These are phyloP conservation scores for Macrotyloma uniflorum DNA, from an alignment of 306 rosid genomes.

Conservation along the genomic window DNA sequence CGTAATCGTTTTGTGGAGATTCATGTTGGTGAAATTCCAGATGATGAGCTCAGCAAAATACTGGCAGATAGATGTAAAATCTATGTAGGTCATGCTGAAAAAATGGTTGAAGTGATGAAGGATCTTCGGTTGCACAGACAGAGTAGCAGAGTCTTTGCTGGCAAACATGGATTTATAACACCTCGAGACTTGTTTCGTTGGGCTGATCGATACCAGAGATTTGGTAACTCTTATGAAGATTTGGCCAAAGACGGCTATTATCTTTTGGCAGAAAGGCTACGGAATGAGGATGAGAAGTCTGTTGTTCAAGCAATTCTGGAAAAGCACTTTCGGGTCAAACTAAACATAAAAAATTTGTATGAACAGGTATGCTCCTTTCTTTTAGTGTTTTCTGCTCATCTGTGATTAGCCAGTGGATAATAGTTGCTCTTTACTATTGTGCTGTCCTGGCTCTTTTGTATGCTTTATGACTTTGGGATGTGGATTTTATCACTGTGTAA, in stretches of 20 bases:
- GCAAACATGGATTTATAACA: slow-evolving; percentile 94
- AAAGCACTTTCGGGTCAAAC: slow-evolving; percentile 57
- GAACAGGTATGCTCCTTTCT: slow-evolving; percentile 56
- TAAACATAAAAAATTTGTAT: slow-evolving; percentile 52
- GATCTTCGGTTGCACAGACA: slow-evolving; percentile 77
- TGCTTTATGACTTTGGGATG: neutral
- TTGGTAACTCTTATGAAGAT: slow-evolving; percentile 67
- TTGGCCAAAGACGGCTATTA: slow-evolving; percentile 92
- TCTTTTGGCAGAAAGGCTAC: slow-evolving; percentile 92
- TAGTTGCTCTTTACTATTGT: neutral
- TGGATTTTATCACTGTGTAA: slow-evolving; percentile 9
- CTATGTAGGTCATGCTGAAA: slow-evolving; percentile 63
- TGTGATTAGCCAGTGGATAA: neutral
- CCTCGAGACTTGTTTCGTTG: slow-evolving; percentile 94
- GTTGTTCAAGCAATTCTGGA: slow-evolving; percentile 67
- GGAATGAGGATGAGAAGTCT: slow-evolving; percentile 68
- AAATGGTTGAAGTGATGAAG: slow-evolving; percentile 92
- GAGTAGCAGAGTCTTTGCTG: slow-evolving; percentile 81
- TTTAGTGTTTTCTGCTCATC: neutral
- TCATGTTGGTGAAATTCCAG: slow-evolving; percentile 92
- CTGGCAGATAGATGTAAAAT: slow-evolving; percentile 62
- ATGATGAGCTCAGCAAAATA: slow-evolving; percentile 76
- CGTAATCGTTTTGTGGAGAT: slow-evolving; percentile 94
- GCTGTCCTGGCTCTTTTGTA: neutral
- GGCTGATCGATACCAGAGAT: slow-evolving; percentile 80